Conservation (phyloP, 306 rosid genomes). For the Dryas alaskensis region DNA sequence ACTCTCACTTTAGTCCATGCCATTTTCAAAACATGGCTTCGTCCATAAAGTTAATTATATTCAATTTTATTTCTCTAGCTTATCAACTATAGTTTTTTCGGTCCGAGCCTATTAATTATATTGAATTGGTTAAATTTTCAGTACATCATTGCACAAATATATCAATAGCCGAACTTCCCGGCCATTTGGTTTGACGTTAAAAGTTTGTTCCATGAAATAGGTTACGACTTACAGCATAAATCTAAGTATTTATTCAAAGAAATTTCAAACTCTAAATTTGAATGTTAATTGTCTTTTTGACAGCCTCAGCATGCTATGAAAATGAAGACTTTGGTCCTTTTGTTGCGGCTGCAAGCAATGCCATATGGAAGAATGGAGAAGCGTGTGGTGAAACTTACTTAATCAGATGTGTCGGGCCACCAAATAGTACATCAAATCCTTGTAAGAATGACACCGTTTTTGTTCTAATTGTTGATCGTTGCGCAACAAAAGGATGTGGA, state of each 20-base stretch:
- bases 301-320: slow-evolving; percentile 2
- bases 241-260: neutral
- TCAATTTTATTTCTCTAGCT: too few relatives aligned
- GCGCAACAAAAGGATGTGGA: neutral
- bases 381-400: neutral
- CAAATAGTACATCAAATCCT: neutral
- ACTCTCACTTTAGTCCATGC: too few relatives aligned
- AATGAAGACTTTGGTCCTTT: neutral
- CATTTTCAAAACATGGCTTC: too few relatives aligned
- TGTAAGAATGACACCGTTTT: neutral
- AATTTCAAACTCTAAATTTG: neutral
- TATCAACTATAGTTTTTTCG: too few relatives aligned
- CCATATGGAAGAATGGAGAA: neutral
- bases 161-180: too few relatives aligned
- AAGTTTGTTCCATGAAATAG: too few relatives aligned
- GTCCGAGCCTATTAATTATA: too few relatives aligned
- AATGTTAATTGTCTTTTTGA: neutral
- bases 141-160: too few relatives aligned
- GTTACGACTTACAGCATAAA: too few relatives aligned
- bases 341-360: neutral
- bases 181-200: too few relatives aligned
- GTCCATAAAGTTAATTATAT: too few relatives aligned
- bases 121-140: too few relatives aligned
- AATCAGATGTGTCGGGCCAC: neutral
- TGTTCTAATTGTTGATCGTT: neutral